Percentiles rank a stretch among this genome's conserved stretches.
Evolutionary conservation across 345 rosid species (phyloP).

Genomic region (Pugionium dolabratum): DNA sequence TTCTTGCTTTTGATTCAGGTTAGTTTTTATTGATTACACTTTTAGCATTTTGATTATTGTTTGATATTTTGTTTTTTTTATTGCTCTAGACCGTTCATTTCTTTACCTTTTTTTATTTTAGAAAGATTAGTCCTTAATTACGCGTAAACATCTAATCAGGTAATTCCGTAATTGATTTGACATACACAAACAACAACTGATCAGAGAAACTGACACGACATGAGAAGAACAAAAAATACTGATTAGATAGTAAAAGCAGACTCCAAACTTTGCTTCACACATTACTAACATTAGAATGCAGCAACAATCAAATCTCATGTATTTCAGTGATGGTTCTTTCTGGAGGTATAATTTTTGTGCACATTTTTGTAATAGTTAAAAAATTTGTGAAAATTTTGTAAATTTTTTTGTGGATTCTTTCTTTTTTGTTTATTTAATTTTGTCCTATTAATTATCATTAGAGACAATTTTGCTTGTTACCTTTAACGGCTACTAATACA

Average conservation of each 20-base stretch:
- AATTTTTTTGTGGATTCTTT: too few species aligned
- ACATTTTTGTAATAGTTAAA: too few species aligned
- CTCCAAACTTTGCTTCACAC: slow-evolving; percentile 17
- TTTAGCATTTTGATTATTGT: slow-evolving; percentile 7
- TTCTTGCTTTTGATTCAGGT: slow-evolving; percentile 26
- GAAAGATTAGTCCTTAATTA: slow-evolving; percentile 27
- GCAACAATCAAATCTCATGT: slow-evolving; percentile 19
- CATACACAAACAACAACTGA: slow-evolving; percentile 21
- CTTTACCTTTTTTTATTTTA: not conserved
- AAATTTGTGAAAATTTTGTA: too few species aligned
- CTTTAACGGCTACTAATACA: not conserved
- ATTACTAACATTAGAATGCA: slow-evolving; percentile 21
- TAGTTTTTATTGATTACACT: slow-evolving; percentile 4
- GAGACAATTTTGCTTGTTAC: too few species aligned
- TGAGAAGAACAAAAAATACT: slow-evolving; percentile 14
- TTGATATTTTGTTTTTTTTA: slow-evolving; percentile 5
- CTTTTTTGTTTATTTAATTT: too few species aligned
- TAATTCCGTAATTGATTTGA: not conserved
- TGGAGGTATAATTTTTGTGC: too few species aligned
- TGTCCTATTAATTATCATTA: too few species aligned
- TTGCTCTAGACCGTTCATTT: slow-evolving; percentile 16
- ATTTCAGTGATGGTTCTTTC: not conserved
- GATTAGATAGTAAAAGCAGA: slow-evolving; percentile 18
- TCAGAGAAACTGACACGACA: slow-evolving; percentile 34
- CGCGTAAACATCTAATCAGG: slow-evolving; percentile 39